Evolutionary conservation across 1,284 basidiomycete genomes (phyloP).

Genomic region (Ustilago crameri): DNA sequence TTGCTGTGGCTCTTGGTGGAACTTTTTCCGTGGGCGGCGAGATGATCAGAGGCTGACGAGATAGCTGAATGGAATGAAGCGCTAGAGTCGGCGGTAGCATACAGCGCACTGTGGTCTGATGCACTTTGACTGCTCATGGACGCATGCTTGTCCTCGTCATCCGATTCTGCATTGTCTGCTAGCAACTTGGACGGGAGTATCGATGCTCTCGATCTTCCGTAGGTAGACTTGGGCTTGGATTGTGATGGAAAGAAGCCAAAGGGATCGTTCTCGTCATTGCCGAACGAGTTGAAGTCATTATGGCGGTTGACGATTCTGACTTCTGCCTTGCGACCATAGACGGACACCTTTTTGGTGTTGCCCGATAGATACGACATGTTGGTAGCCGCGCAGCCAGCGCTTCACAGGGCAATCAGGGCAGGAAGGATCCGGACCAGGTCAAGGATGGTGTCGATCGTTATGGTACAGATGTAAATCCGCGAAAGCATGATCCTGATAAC

Average conservation of each 20-base stretch:
- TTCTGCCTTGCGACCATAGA: conserved; percentile 41
- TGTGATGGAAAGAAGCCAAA: conserved; percentile 42
- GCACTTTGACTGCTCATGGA: conserved; percentile 3
- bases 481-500: background rate
- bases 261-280: conserved; percentile 39
- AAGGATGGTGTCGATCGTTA: background rate
- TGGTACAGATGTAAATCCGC: background rate
- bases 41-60: conserved; percentile 1
- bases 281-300: conserved; percentile 23
- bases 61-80: conserved; percentile 25
- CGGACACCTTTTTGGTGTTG: conserved; percentile 46
- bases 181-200: conserved; percentile 7
- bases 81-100: conserved; percentile 36
- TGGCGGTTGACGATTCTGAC: conserved; percentile 33
- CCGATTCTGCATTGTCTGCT: background rate
- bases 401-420: too few species aligned
- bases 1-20: background rate
- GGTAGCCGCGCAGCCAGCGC: background rate
- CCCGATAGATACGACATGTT: conserved; percentile 36
- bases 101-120: conserved; percentile 13
- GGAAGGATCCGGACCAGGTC: background rate
- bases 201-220: conserved; percentile 27
- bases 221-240: conserved; percentile 19
- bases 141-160: background rate
- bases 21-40: too few species aligned